Base-by-base conservation (phyloP, 148 eudicot genomes). In the Rhododendron griersonianum region DNA sequence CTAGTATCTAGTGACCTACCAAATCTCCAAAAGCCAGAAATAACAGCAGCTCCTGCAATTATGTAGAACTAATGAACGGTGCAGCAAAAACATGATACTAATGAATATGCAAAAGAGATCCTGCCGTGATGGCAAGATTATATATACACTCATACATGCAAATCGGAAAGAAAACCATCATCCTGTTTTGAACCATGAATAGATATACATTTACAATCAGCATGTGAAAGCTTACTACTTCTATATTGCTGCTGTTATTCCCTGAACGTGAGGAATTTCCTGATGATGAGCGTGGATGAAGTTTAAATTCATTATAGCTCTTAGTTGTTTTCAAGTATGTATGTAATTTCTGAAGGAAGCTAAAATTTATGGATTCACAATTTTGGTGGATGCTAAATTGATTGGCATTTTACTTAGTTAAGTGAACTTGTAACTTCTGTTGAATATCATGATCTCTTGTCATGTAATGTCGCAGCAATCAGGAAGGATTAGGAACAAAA, bases 21-120 rank as follows among this genome's bases (percentile, higher is more conserved):
- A 83, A 89, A 78, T 47, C 85, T 84, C 91, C 88, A 91, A 2
- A 78, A 7, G 67, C 89, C 92, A 90, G 73, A 85, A 71, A 63
- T 0, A 65, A 57, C 83, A 82, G 89, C 91, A 91, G 84, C 83
- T 55, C 91, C 95, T 93, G 85, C 39, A 80, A 51, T 85, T 63
- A 11, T 57, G 71, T 25, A 39, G 30, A 87, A 39, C 21, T 80
- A 44, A 55, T 30, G 1, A 48, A 51, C 39, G 2, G 39, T 25
- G 37, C 30, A 28, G 76, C 41, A 74, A 8, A 18, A 63, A 53
- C 7, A 33, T 16, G 80, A 28, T 35, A 23, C 44, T 37, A 61
- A 82, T 82, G 84, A 61, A 59, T 19, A 45, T 61, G 25, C 47
- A 81, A 55, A 81, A 53, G 28, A 53, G 28, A 35, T 55, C 47